Conservation (phyloP, 2,329 filamentous ascomycete genomes). For the Parastagonospora avenae region DNA sequence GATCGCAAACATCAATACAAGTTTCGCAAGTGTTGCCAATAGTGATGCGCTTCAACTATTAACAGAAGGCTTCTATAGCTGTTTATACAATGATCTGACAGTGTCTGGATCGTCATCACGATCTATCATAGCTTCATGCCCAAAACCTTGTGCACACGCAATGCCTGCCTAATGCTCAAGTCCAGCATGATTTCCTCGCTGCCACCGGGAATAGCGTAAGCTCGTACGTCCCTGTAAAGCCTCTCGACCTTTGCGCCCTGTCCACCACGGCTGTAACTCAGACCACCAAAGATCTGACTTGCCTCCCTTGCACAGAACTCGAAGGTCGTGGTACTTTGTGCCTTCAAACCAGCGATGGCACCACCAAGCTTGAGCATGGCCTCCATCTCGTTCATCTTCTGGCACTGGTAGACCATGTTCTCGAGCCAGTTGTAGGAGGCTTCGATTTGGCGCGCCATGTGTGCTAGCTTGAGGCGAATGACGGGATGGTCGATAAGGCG, state of each 20-base stretch:
- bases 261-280: slow-evolving; percentile 89
- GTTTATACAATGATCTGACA: background rate
- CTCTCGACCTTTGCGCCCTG: slow-evolving; percentile 96
- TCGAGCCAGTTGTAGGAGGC: slow-evolving; percentile 97
- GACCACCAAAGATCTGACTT: slow-evolving; percentile 93
- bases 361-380: slow-evolving; percentile 96
- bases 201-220: slow-evolving; percentile 92
- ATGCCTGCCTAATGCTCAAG: slow-evolving; percentile 86
- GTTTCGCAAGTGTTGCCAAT: too few species aligned
- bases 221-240: slow-evolving; percentile 91
- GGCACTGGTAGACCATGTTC: slow-evolving; percentile 90
- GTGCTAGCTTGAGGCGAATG: slow-evolving; percentile 94
- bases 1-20: too few species aligned
- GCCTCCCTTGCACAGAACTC: slow-evolving; percentile 98
- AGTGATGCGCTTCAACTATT: too few species aligned
- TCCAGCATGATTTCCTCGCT: slow-evolving; percentile 99
- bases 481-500: slow-evolving; percentile 96
- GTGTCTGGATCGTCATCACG: background rate
- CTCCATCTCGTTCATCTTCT: slow-evolving; percentile 91
- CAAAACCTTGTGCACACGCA: slow-evolving; percentile 44
- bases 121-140: slow-evolving; percentile 5
- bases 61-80: background rate
- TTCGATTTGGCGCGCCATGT: slow-evolving; percentile 98
- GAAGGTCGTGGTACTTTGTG: slow-evolving; percentile 90
- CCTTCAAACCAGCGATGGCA: slow-evolving; percentile 91